These are phyloP conservation scores for Cladosporium sp. DNA, from an alignment of 2,329 filamentous ascomycete genomes.

Conservation along the genomic window DNA sequence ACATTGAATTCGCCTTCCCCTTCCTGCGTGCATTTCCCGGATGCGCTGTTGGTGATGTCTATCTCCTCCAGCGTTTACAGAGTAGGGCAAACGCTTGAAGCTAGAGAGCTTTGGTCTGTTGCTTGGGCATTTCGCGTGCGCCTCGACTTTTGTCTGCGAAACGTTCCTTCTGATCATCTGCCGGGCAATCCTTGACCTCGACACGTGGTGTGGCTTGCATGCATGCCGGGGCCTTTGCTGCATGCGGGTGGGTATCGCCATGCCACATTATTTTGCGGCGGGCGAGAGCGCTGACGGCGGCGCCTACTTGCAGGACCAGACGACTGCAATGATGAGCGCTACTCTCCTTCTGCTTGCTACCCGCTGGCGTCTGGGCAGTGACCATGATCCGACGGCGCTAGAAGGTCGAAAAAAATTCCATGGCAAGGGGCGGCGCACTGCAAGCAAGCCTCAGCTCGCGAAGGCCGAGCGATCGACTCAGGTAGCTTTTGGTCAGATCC, in stretches of 20 bases:
- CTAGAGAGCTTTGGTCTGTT: neutral
- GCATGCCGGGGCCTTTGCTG: constrained; percentile 6
- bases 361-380: neutral
- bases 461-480: constrained; percentile 9
- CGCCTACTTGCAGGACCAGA: neutral
- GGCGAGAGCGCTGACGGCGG: neutral
- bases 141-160: constrained; percentile 5
- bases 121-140: neutral
- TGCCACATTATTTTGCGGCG: neutral
- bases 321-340: neutral
- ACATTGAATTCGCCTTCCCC: neutral
- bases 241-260: neutral
- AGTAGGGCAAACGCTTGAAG: neutral
- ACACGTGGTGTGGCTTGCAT: constrained; percentile 9
- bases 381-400: constrained; percentile 5
- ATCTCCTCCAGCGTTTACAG: neutral
- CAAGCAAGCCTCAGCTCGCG: neutral
- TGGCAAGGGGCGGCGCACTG: constrained; percentile 4
- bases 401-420: constrained; percentile 11
- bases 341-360: neutral
- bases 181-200: constrained; percentile 11
- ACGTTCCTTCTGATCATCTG: constrained; percentile 6
- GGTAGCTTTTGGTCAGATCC: constrained; percentile 5
- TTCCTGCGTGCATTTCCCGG: neutral
- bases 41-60: neutral